phyloP scores from a whole-genome alignment of 345 rosid genomes.

The Zanthoxylum bungeanum region DNA sequence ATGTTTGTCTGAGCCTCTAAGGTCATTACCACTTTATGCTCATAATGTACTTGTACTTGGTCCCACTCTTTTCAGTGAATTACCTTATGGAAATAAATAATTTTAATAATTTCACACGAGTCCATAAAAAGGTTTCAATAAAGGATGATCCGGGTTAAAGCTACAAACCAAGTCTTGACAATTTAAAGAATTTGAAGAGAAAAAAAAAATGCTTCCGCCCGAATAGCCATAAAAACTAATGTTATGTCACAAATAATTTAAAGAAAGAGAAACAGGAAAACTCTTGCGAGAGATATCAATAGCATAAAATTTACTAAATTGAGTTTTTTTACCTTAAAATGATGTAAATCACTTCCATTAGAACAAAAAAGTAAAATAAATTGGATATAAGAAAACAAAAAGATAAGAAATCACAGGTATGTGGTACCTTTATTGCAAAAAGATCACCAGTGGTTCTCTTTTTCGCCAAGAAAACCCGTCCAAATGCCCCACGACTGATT shows the following conservation, averaged over 20 bases:
- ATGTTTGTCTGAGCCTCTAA: not conserved
- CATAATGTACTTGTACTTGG: not conserved
- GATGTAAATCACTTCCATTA: not conserved
- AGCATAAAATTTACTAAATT: not conserved
- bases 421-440: conserved; percentile 88
- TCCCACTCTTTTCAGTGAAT: not conserved
- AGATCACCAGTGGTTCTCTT: conserved; percentile 98
- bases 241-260: not conserved
- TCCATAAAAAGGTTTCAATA: not conserved
- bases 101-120: not conserved
- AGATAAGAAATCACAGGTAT: conserved; percentile 6
- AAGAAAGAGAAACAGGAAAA: not conserved
- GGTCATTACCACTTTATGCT: not conserved
- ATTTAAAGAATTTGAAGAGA: not conserved
- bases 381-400: conserved; percentile 1
- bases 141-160: not conserved
- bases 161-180: not conserved
- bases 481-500: conserved; percentile 99
- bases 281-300: not conserved
- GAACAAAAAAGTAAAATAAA: not conserved
- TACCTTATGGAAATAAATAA: not conserved
- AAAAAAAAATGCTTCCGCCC: not conserved
- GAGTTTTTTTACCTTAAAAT: not conserved
- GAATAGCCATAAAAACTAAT: not conserved
- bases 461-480: conserved; percentile 95